These are phyloP conservation scores for Beta macrorhiza DNA, from an alignment of 179 eudicot genomes.

Conservation along the genomic window DNA sequence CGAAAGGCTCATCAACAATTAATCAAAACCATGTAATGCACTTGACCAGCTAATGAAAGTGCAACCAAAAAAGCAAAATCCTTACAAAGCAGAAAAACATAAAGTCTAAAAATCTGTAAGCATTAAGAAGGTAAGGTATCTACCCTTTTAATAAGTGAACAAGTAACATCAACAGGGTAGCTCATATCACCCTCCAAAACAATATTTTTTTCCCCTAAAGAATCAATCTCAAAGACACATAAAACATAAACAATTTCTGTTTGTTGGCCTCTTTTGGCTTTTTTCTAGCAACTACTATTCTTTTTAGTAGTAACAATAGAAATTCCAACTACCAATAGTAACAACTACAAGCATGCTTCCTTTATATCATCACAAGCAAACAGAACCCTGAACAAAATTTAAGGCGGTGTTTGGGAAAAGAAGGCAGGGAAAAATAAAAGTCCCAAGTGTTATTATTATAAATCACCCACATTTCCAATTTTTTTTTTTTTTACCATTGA, in stretches of 20 bases:
- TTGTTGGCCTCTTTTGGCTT: slow-evolving; percentile 1
- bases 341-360: slow-evolving; percentile 21
- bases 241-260: neutral
- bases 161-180: slow-evolving; percentile 30
- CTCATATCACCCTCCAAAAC: slow-evolving; percentile 20
- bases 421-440: neutral
- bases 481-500: neutral
- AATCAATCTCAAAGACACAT: neutral
- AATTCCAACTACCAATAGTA: slow-evolving; percentile 21
- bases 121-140: slow-evolving; percentile 29
- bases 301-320: slow-evolving; percentile 19
- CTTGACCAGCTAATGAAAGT: neutral
- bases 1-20: slow-evolving; percentile 11
- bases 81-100: neutral
- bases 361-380: slow-evolving; percentile 24
- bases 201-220: neutral
- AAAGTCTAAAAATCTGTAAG: slow-evolving; percentile 14
- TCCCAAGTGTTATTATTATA: neutral
- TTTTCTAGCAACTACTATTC: slow-evolving; percentile 18
- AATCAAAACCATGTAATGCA: neutral
- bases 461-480: slow-evolving; percentile 13
- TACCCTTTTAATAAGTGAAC: slow-evolving; percentile 33
- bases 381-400: slow-evolving; percentile 26
- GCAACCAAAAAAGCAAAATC: neutral
- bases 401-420: slow-evolving; percentile 25